Evolutionary conservation across 352 stramenopile genomes (phyloP).

Genomic region (Saprolegnia diclina): DNA sequence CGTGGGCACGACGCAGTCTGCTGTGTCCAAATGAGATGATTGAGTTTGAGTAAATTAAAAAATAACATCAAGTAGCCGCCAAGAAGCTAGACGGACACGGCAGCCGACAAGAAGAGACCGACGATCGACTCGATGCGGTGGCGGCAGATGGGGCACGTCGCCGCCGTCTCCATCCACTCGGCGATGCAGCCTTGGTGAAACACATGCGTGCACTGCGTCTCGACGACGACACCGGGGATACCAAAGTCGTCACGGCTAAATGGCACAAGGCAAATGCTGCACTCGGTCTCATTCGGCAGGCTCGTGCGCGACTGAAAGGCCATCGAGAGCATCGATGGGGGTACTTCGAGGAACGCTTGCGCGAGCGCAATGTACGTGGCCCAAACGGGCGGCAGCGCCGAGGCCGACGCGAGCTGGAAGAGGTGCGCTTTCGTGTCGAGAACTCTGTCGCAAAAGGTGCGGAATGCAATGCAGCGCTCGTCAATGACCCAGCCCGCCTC

Average conservation of each 20-base stretch:
- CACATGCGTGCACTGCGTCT: not conserved
- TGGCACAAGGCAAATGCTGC: not conserved
- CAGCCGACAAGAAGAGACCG: conserved; percentile 1
- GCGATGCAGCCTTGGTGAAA: conserved; percentile 8
- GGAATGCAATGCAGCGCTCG: not conserved
- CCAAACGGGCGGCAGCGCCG: not conserved
- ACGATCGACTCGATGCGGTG: not conserved
- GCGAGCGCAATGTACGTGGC: not conserved
- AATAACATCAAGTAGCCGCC: not conserved
- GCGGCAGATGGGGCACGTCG: conserved; percentile 5
- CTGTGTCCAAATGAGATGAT: too few relatives aligned
- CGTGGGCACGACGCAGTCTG: too few relatives aligned
- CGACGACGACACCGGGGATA: not conserved
- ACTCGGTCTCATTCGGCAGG: not conserved
- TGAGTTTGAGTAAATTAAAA: too few relatives aligned
- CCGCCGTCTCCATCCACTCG: not conserved
- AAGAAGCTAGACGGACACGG: not conserved
- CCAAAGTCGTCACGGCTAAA: not conserved
- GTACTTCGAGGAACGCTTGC: not conserved
- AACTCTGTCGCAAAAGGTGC: not conserved
- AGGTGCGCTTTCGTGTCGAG: not conserved
- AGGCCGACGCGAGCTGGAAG: not conserved
- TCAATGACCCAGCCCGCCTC: conserved; percentile 7
- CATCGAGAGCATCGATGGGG: not conserved
- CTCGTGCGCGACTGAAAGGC: not conserved